These are phyloP conservation scores for Penicillium crystallinum DNA, from an alignment of 495 filamentous ascomycete genomes.

Conservation along the genomic window DNA sequence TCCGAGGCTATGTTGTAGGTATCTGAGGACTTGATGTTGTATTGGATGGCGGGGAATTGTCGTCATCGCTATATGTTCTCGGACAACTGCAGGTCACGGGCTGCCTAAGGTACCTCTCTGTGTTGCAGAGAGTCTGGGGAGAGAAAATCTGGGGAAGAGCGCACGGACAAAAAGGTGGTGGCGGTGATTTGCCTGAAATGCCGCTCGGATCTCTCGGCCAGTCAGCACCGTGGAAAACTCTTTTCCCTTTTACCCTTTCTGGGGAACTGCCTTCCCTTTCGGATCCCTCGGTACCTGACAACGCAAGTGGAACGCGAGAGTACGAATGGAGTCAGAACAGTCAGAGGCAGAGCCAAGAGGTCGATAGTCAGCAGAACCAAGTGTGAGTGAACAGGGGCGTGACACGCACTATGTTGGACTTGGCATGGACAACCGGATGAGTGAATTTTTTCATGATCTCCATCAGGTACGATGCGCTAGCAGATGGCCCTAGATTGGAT, in stretches of 20 bases:
- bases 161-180: background rate
- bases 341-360: too few species aligned
- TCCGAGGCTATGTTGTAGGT: too few species aligned
- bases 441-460: constrained; percentile 12
- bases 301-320: too few species aligned
- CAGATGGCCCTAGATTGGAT: constrained; percentile 18
- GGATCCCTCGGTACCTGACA: background rate
- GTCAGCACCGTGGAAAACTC: constrained; percentile 6
- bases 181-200: constrained; percentile 9
- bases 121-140: background rate
- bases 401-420: background rate
- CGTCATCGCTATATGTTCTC: background rate
- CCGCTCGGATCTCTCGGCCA: constrained; percentile 25
- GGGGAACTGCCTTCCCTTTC: background rate
- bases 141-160: constrained; percentile 20
- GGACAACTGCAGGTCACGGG: background rate
- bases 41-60: too few species aligned
- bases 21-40: too few species aligned
- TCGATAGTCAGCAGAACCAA: too few species aligned
- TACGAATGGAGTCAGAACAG: too few species aligned
- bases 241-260: background rate
- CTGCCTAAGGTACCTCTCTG: background rate
- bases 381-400: background rate
- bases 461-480: constrained; percentile 17
- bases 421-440: constrained; percentile 3